Evolutionary conservation across 2,329 filamentous ascomycete species (phyloP), one percentile per base, ranked within the genome.

Genomic region (Trichoderma atrobrunneum): DNA sequence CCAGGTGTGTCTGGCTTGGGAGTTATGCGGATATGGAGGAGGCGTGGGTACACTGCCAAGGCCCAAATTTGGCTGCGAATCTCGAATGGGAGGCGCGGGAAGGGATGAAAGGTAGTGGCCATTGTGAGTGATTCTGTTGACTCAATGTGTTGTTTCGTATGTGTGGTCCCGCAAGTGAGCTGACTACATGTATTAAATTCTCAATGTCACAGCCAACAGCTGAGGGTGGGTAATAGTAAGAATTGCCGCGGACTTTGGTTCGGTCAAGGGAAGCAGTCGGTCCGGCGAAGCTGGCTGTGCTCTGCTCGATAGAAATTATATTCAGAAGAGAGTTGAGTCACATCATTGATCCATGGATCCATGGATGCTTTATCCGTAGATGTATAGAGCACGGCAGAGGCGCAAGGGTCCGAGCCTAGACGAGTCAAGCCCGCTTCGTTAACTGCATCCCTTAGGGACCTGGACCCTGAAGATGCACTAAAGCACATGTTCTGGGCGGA

Each of bases 51-150:
- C 7, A 68, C 43, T 8, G 65, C 61, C 70, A 71, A 63, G 48
- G 61, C 68, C 73, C 72, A 74, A 24, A 73, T 74, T 21, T 68
- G 73, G 36, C 39, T 32, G 51, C 73, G 73, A 59, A 74, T 51
- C 57, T 74, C 72, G 21, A 57, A 65, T 24, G 67, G 73, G 48
- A 74, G 73, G 11, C 48, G 71, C 4, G 67, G 8, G 32, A 74
- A 74, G 21, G 63, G 54, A 60, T 73, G 72, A 65, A 74, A 74
- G 16, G 68, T 73, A 11, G 67, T 39, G 24, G 56, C 56, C 66
- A 70, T 70, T 62, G 66, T 62, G 24, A 62, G 7, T 63, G 60
- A 63, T 39, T 39, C 11, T 12, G 39, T 65, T 65, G 39, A 65
- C 34, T 36, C 34, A 36, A 36, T 36, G 36, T 54, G 16, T 4